Evolutionary conservation across 352 stramenopile genomes (phyloP).

Genomic region (Proteromonas lacertae): DNA sequence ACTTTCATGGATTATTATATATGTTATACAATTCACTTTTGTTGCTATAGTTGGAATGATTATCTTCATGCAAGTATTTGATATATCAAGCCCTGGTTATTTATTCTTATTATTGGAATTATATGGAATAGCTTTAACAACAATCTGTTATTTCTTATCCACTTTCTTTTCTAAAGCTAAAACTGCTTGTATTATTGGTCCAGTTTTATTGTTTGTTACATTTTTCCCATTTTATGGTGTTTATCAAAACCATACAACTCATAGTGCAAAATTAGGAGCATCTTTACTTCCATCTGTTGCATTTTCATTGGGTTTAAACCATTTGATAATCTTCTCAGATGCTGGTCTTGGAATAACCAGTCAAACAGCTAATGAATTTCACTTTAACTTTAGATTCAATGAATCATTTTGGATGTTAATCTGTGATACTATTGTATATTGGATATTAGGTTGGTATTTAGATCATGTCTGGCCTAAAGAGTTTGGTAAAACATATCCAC

Average conservation of each 20-base stretch:
- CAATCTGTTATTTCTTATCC: neutral
- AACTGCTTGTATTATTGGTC: constrained; percentile 13
- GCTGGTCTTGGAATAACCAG: constrained; percentile 2
- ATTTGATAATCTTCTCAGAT: constrained; percentile 19
- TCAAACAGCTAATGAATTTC: neutral
- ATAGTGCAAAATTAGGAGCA: constrained; percentile 14
- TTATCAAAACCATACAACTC: constrained; percentile 13
- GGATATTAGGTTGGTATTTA: constrained; percentile 15
- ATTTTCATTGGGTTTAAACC: constrained; percentile 27
- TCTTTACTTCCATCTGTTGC: constrained; percentile 27
- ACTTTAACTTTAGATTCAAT: neutral
- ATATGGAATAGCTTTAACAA: no score
- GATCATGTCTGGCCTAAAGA: constrained; percentile 14
- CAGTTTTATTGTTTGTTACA: constrained; percentile 12
- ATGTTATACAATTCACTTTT: constrained; percentile 15
- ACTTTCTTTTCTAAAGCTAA: constrained; percentile 6
- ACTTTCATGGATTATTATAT: constrained; percentile 21
- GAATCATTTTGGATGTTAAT: neutral
- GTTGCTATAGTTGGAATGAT: no score
- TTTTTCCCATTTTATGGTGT: constrained; percentile 17
- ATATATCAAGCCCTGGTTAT: no score
- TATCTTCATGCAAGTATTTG: no score
- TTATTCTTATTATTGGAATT: no score
- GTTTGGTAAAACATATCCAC: constrained; percentile 20
- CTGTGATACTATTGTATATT: neutral